phyloP scores from a whole-genome alignment of 129 eudicot species.

The Mikania micrantha region DNA sequence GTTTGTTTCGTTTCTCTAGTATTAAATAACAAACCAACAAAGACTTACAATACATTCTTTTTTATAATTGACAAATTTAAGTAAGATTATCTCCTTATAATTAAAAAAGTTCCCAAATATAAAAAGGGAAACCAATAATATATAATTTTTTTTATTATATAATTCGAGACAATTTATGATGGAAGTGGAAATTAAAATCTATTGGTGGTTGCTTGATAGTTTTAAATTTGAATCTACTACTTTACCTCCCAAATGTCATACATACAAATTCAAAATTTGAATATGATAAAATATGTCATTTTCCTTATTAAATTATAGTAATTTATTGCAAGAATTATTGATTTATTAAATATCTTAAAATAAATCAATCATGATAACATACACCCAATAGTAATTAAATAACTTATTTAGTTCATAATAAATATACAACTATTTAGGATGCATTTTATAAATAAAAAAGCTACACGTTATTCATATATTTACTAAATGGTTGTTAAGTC shows the following conservation, averaged over 20 bases:
- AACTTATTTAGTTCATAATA: background rate
- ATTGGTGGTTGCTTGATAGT: background rate
- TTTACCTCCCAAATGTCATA: slow-evolving; percentile 15
- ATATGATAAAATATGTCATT: background rate
- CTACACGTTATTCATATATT: too few relatives aligned
- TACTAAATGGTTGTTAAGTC: too few relatives aligned
- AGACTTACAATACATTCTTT: too few relatives aligned
- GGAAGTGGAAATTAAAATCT: background rate
- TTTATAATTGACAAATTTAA: too few relatives aligned
- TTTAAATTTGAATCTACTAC: slow-evolving; percentile 1
- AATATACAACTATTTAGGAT: background rate
- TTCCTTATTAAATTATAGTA: background rate
- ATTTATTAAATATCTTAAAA: slow-evolving; percentile 6
- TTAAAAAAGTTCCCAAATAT: too few relatives aligned
- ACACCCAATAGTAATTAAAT: background rate
- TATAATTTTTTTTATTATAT: too few relatives aligned
- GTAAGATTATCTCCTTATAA: too few relatives aligned
- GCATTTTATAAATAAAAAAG: too few relatives aligned
- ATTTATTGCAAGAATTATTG: background rate
- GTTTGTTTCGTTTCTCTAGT: too few relatives aligned
- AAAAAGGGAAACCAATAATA: too few relatives aligned
- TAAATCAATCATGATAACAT: background rate
- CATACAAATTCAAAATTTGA: background rate
- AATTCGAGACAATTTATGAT: background rate
- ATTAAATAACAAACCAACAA: too few relatives aligned